Percentiles rank a stretch among this genome's conserved stretches.
Conservation (phyloP, 257 asterid genomes). For the Galeopsis tetrahit region DNA sequence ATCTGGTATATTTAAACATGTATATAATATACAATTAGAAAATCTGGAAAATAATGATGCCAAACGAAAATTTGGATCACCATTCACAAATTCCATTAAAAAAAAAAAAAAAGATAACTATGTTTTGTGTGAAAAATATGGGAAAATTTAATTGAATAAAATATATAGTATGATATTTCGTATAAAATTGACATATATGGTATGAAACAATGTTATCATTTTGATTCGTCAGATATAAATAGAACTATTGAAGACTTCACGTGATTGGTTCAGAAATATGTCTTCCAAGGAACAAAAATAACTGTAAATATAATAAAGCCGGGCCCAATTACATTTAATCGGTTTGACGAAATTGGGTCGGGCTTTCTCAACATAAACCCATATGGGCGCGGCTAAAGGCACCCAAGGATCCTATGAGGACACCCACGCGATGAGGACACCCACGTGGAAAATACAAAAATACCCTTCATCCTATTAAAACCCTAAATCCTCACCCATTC, state of each 20-base stretch:
- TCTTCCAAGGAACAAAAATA: neutral
- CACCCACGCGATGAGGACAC: too few species aligned
- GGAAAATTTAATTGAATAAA: neutral
- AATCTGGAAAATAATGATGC: neutral
- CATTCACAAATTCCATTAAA: neutral
- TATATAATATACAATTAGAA: neutral
- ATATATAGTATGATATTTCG: too few species aligned
- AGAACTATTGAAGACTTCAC: conserved; percentile 19
- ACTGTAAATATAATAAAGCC: neutral
- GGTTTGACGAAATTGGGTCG: neutral
- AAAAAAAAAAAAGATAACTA: too few species aligned
- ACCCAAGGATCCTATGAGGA: too few species aligned
- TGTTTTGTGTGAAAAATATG: neutral
- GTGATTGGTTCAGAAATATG: neutral
- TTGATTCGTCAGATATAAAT: neutral
- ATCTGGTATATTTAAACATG: neutral
- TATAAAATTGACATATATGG: neutral
- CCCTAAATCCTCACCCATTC: too few species aligned
- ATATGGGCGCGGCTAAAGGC: too few species aligned
- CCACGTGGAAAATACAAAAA: too few species aligned
- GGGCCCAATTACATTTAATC: neutral
- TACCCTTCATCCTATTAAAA: too few species aligned
- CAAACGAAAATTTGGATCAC: neutral
- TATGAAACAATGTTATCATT: neutral
- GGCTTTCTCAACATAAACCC: neutral